Base-by-base conservation (phyloP, 2,329 filamentous ascomycete species). In the Microdochium nivale region DNA sequence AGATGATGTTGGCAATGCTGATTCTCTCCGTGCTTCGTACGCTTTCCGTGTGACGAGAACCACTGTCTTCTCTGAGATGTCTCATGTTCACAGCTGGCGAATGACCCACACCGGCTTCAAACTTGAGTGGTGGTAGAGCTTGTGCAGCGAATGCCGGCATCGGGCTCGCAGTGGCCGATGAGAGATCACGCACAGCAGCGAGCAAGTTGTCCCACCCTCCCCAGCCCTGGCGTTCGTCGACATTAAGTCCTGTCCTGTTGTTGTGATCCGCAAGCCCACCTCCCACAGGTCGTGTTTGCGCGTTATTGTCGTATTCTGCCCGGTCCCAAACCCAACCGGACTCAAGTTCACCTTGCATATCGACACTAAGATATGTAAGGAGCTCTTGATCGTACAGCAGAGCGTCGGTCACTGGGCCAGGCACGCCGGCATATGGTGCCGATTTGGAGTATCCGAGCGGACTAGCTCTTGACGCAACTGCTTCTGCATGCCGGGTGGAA, bases 281-380 rank as follows among this genome's bases (percentile, higher is more conserved):
- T 25, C 69, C 69, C 51, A 55, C 53, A 44, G 51, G 64, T 56
- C 56, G 59, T 37, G 62, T 54, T 43, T 59, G 61, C 33, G 58
- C 56, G 10, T 63, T 54, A 7, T 57, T 52, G 48, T 77, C 76
- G 43, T 67, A 66, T 59, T 86, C 84, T 33, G 77, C 76, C 27
- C 79, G 76, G 60, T 79, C 70, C 92, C 91, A 96, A 3, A 91
- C 80, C 92, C 92, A 97, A 13, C 85, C 84, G 33, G 81, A 81
- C 50, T 90, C 86, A 0, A 78, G 76, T n/a, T 79, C 83, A 1
- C 86, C 87, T 68, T 97, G 92, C 61, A 95, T 75, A 68, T 97
- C 94, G 0, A 86, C 88, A 27, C 88, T 92, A 1, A 88, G 83
- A 60, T 96, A 96, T 0, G 85, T 88, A 25, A 97, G 72, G 59